Conservation (phyloP, 202 grass and related monocot genomes). For the Zoysia matrella region DNA sequence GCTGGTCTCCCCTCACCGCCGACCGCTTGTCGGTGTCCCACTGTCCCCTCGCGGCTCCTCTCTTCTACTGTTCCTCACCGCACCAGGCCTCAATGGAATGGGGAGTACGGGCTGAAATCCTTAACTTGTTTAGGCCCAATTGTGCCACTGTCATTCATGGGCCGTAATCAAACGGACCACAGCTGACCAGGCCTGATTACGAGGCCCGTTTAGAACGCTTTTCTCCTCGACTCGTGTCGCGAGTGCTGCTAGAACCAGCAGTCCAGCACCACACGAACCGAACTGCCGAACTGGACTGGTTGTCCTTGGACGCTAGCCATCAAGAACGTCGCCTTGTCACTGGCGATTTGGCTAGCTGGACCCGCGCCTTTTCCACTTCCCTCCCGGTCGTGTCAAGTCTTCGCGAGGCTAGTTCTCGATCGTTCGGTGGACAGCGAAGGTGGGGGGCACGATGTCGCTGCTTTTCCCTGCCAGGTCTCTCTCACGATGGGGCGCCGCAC, state of each 20-base stretch:
- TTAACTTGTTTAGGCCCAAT: not conserved
- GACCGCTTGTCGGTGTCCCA: not conserved
- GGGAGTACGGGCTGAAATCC: not conserved
- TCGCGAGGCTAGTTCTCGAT: not conserved
- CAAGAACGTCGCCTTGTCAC: constrained; percentile 7
- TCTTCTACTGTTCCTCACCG: not conserved
- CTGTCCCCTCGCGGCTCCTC: not conserved
- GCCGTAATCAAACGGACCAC: not conserved
- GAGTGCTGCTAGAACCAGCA: not conserved
- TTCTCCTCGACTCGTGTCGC: not conserved
- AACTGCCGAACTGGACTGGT: not conserved
- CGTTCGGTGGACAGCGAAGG: constrained; percentile 26
- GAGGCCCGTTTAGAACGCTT: not conserved
- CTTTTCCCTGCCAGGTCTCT: constrained; percentile 35
- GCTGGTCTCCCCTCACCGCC: not conserved
- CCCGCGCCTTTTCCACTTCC: not conserved
- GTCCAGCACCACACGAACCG: not conserved
- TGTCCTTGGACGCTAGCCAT: constrained; percentile 26
- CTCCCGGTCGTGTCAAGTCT: constrained; percentile 10
- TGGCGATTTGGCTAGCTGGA: not conserved
- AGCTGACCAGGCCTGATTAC: not conserved
- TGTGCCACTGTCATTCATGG: not conserved
- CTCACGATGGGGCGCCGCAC: not conserved
- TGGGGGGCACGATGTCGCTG: not conserved
- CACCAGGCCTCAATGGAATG: not conserved